Base-by-base conservation (phyloP, 306 rosid genomes). In the Cicer pinnatifidum region DNA sequence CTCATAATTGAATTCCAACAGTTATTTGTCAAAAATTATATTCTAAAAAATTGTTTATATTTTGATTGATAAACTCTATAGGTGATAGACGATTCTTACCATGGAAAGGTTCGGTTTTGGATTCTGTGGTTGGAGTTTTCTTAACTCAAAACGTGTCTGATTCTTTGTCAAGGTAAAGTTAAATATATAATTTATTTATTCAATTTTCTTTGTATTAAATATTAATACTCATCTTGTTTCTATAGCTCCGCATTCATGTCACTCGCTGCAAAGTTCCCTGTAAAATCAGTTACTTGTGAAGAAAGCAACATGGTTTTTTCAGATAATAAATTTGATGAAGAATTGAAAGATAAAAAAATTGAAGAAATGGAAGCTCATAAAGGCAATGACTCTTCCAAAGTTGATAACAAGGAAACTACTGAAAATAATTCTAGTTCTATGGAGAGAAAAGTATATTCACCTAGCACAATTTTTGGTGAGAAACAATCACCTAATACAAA, bases 201-300 rank as follows among this genome's bases (percentile, higher is more conserved):
- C 5, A 63, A n/a, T 43, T 50, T 60, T 60, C 40, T 9, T 2
- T 0, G 7, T 6, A 41, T 40, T 62, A n/a, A 56, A 71, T 41
- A 8, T 62, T 62, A 71, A 63, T 69, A 65, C 7, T 75, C 62
- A 11, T 0, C 13, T 62, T 8, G 1, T 68, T 73, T 2, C 0
- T 66, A 48, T 80, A 92, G 98, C 82, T 79, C 84, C 0, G 97
- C 98, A 1, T 92, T 69, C 58, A 83, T 92, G 86, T 73, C 88
- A n/a, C 91, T 90, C 48, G 85, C 85, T 4, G 83, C 97, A 0
- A 78, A 7, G 50, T 92, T 82, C 45, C 91, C 96, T 1, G 0
- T 68, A 12, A 61, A 50, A 63, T 15, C 67, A 13, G 23, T 33
- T 15, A 58, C 56, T 17, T 53, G 46, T 48, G 45, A 37, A 54